These are phyloP conservation scores for Leccinum subfulvum DNA, from an alignment of 1,284 basidiomycete species.

Conservation along the genomic window DNA sequence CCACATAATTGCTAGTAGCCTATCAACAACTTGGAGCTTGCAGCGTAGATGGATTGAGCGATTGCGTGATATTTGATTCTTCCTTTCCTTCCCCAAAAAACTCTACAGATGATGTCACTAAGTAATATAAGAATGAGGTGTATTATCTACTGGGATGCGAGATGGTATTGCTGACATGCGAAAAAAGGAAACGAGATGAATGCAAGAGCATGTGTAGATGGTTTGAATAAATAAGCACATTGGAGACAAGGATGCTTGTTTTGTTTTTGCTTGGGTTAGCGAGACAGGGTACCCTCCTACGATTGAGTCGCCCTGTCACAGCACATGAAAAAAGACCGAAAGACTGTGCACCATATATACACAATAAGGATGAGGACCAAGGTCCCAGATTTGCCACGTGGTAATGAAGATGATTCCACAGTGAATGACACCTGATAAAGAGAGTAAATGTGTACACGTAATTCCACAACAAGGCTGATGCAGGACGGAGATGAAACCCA, in stretches of 20 bases:
- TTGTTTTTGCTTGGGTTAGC: background rate
- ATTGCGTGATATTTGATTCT: slow-evolving; percentile 24
- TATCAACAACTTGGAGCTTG: background rate
- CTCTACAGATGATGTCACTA: slow-evolving; percentile 29
- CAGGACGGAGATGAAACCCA: slow-evolving; percentile 18
- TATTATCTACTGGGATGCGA: slow-evolving; percentile 28
- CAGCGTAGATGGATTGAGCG: background rate
- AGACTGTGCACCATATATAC: slow-evolving; percentile 24
- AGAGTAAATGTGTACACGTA: slow-evolving; percentile 32
- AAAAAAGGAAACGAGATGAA: slow-evolving; percentile 5
- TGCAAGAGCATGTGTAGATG: slow-evolving; percentile 3
- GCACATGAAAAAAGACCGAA: slow-evolving; percentile 4
- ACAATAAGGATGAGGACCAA: slow-evolving; percentile 20
- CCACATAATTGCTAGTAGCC: background rate
- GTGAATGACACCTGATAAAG: slow-evolving; percentile 15
- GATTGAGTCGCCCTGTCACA: slow-evolving; percentile 4
- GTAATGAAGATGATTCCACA: slow-evolving; percentile 2
- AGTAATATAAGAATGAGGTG: slow-evolving; percentile 24
- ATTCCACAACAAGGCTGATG: slow-evolving; percentile 34
- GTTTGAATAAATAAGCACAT: slow-evolving; percentile 10
- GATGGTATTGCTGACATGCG: slow-evolving; percentile 17
- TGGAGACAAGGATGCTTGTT: slow-evolving; percentile 4
- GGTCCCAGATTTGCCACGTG: slow-evolving; percentile 4
- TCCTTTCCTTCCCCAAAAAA: slow-evolving; percentile 9
- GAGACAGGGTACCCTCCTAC: slow-evolving; percentile 10